These are phyloP conservation scores for Chaetothyriales sp. DNA, from an alignment of 2,329 filamentous ascomycete species.

Conservation along the genomic window DNA sequence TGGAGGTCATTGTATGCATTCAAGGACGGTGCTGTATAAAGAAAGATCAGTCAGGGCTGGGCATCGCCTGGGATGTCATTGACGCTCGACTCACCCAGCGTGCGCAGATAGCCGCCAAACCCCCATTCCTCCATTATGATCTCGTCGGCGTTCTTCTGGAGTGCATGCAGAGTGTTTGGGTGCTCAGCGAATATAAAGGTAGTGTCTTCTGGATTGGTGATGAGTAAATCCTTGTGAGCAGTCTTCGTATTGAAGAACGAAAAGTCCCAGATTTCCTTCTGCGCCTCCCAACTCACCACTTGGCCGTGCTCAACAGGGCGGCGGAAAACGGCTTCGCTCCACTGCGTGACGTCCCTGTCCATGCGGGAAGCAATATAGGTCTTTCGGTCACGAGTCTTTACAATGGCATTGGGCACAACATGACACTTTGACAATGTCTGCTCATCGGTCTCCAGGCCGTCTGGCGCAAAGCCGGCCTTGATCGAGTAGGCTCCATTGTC, in stretches of 20 bases:
- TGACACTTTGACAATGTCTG: constrained; percentile 38
- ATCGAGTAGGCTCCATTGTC: constrained; percentile 88
- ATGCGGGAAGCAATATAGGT: constrained; percentile 69
- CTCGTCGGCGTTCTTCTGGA: constrained; percentile 87
- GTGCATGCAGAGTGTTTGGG: constrained; percentile 60
- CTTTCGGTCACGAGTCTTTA: constrained; percentile 62
- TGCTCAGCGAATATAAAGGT: constrained; percentile 73
- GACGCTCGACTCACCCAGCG: constrained; percentile 41
- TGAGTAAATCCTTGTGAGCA: constrained; percentile 35
- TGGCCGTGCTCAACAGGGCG: constrained; percentile 88
- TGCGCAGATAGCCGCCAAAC: constrained; percentile 72
- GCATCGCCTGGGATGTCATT: background rate
- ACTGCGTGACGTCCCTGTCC: constrained; percentile 58
- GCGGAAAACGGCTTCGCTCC: constrained; percentile 73
- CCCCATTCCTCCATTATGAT: constrained; percentile 96
- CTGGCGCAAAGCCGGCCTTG: constrained; percentile 65
- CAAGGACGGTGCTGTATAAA: constrained; percentile 52
- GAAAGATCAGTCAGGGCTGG: constrained; percentile 2
- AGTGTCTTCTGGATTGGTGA: constrained; percentile 57
- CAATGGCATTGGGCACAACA: constrained; percentile 76
- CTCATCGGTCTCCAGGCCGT: constrained; percentile 26
- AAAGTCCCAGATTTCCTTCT: constrained; percentile 91
- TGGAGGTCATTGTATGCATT: constrained; percentile 73
- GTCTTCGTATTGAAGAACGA: constrained; percentile 61
- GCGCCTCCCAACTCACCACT: constrained; percentile 88